Conservation (phyloP, 352 stramenopile genomes). For the Thraustotheca clavata region DNA sequence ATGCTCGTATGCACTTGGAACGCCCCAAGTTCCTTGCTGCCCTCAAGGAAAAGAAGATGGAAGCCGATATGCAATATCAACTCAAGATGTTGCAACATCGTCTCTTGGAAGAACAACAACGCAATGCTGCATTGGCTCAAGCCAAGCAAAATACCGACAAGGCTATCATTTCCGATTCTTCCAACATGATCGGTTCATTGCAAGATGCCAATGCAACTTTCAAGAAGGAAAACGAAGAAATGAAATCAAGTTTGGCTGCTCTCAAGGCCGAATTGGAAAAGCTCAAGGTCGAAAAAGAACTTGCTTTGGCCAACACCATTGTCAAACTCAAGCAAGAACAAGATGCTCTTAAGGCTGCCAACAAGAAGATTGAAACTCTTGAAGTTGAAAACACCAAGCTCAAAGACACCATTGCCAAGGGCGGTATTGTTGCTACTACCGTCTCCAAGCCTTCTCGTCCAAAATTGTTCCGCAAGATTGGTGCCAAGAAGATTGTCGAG, state of each 20-base stretch:
- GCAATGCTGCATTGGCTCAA: conserved; percentile 58
- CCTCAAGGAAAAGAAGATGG: conserved; percentile 68
- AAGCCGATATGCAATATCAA: conserved; percentile 83
- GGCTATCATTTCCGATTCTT: conserved; percentile 65
- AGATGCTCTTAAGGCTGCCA: conserved; percentile 58
- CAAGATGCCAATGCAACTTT: conserved; percentile 72
- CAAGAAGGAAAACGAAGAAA: conserved; percentile 64
- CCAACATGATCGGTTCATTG: conserved; percentile 76
- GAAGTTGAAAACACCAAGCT: conserved; percentile 71
- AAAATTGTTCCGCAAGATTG: conserved; percentile 75
- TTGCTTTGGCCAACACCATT: conserved; percentile 55
- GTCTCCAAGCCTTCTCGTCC: conserved; percentile 35
- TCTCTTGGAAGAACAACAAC: conserved; percentile 66
- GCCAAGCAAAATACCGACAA: conserved; percentile 37
- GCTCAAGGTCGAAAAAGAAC: conserved; percentile 72
- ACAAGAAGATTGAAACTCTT: conserved; percentile 61
- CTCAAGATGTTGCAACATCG: conserved; percentile 68
- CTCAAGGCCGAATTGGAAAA: conserved; percentile 68
- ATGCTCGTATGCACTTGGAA: conserved; percentile 77
- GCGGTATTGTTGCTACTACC: conserved; percentile 22
- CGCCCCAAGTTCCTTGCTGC: conserved; percentile 65
- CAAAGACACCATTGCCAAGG: conserved; percentile 28
- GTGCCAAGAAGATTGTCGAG: conserved; percentile 56
- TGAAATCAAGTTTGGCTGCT: conserved; percentile 46
- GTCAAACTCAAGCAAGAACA: conserved; percentile 71